These are phyloP conservation scores for Zygnema cylindricum DNA, from an alignment of 139 green algal genomes.

Conservation along the genomic window DNA sequence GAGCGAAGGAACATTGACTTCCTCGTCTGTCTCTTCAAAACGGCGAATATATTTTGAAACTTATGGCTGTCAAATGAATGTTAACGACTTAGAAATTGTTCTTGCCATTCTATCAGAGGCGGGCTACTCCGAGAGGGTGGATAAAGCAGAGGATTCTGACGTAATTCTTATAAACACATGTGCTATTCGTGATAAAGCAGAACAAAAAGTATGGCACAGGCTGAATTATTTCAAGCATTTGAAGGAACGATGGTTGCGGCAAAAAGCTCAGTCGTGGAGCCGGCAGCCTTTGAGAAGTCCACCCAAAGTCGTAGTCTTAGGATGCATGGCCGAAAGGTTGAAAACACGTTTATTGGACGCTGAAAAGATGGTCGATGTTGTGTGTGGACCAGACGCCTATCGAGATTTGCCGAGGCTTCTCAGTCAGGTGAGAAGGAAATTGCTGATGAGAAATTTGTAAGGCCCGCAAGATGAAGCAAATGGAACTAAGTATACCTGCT, in stretches of 20 bases:
- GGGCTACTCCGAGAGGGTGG: conserved; percentile 65
- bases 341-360: conserved; percentile 71
- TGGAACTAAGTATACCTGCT: too few relatives aligned
- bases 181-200: conserved; percentile 87
- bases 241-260: neutral
- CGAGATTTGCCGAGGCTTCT: conserved; percentile 85
- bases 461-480: too few relatives aligned
- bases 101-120: conserved; percentile 69
- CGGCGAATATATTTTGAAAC: conserved; percentile 71
- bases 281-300: neutral
- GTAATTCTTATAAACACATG: conserved; percentile 94
- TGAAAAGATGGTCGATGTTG: conserved; percentile 80
- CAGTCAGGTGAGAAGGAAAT: conserved; percentile 62
- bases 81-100: conserved; percentile 81
- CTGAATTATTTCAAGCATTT: conserved; percentile 70
- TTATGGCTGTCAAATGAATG: conserved; percentile 90
- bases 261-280: neutral
- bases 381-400: conserved; percentile 89
- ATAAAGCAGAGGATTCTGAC: conserved; percentile 53
- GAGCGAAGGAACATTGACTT: too few relatives aligned
- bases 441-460: too few relatives aligned
- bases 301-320: conserved; percentile 79
- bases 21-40: too few relatives aligned
- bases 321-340: conserved; percentile 93
- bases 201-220: conserved; percentile 74